Base-by-base conservation (phyloP, 78 protist genomes). In the Dictyostelium purpureum region DNA sequence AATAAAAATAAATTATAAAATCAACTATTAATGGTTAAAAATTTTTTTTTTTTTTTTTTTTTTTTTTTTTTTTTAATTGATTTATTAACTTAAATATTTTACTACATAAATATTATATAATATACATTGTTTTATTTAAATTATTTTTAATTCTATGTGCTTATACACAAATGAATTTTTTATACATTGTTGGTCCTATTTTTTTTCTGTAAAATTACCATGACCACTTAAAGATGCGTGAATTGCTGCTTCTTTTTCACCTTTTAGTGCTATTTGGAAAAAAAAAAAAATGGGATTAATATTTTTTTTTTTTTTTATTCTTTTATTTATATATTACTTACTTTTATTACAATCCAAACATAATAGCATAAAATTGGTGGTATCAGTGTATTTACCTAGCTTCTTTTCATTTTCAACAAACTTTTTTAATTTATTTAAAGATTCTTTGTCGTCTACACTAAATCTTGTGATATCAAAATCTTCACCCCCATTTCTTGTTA, bases 211-310 rank as follows among this genome's bases (percentile, higher is more conserved):
- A 24, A 85, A 85, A 57, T 85, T 85, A 24, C 59, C 35, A 57
- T 85, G 92, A 12, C 79, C 69, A n/a, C 82, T 73, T 61, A 40
- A 16, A n/a, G 40, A 24, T n/a, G 82, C 80, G 61, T 85, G 92
- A 1, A 85, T 26, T 1, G 92, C 70, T 33, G 92, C 92, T 73
- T 73, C 92, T 73, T 85, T 85, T 33, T 85, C 92, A 45, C 92
- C 92, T 61, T 28, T 61, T 3, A 85, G 10, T 7, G 69, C 82
- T 57, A 59, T 6, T 19, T 5, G 4, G 6, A 24, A 26, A 43
- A 0, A 43, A 1, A 21, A 33, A 70, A 10, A 45, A 31, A 59
- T 61, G 16, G n/a, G 19, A 71, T 1, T 71, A 45, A 12, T 37
- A 10, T 21, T 40, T 66, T 38, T 38, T 38, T 40, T 67, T 12